These are phyloP conservation scores for Eucalyptus paniculata DNA, from an alignment of 345 rosid species.

Conservation along the genomic window DNA sequence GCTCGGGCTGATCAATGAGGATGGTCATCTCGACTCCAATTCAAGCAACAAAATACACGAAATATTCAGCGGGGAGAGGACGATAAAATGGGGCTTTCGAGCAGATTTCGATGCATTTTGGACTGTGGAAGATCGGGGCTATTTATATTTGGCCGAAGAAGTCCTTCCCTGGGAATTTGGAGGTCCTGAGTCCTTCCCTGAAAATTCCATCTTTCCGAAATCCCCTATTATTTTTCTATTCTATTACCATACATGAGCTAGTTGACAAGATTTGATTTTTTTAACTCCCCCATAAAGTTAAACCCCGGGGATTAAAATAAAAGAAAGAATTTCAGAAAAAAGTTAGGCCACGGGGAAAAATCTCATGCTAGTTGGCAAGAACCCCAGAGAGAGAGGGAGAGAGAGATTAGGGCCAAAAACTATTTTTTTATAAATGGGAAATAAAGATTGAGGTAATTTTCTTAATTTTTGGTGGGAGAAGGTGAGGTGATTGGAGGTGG, in stretches of 20 bases:
- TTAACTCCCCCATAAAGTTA: background rate
- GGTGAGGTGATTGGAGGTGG: background rate
- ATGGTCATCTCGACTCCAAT: conserved; percentile 25
- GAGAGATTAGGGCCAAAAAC: background rate
- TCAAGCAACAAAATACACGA: background rate
- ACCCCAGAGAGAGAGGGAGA: background rate
- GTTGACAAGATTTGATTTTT: background rate
- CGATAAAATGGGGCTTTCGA: background rate
- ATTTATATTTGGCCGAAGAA: conserved; percentile 31
- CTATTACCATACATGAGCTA: background rate
- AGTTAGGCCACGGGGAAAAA: background rate
- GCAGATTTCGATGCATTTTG: background rate
- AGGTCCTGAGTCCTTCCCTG: conserved; percentile 27
- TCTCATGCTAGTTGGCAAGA: background rate
- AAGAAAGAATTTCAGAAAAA: background rate
- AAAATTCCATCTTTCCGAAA: background rate
- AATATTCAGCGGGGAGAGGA: background rate
- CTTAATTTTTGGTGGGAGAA: background rate
- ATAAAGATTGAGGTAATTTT: background rate
- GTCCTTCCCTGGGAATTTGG: conserved; percentile 43
- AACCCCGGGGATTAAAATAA: background rate
- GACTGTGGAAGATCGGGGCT: background rate
- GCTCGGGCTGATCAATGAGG: conserved; percentile 22
- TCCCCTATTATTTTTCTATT: background rate
- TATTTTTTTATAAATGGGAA: no score